phyloP scores from a whole-genome alignment of 306 rosid genomes.

The Citrullus amarus region DNA sequence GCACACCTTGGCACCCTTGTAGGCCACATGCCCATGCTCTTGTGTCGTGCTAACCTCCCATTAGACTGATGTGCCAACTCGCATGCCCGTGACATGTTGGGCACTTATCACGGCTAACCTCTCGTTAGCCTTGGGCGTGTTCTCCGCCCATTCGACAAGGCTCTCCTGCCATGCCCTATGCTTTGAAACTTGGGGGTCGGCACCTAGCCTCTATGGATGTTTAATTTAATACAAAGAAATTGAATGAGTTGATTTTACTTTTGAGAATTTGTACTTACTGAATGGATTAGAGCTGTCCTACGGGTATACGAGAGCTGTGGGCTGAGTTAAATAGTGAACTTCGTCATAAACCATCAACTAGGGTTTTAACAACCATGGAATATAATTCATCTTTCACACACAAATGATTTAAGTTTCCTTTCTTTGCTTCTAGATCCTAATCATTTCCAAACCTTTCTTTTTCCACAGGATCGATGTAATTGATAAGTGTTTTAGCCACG shows the following conservation, averaged over 20 bases:
- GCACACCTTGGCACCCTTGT: too few relatives aligned
- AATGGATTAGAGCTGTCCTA: not conserved
- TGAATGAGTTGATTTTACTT: not conserved
- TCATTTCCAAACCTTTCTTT: not conserved
- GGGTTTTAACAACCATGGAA: not conserved
- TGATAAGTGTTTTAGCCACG: conserved; percentile 71
- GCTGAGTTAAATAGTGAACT: not conserved
- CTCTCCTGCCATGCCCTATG: too few relatives aligned
- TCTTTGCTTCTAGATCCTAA: not conserved
- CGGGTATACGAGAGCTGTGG: not conserved
- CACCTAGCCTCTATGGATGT: not conserved
- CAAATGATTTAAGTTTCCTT: not conserved
- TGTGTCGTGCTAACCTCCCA: too few relatives aligned
- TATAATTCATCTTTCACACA: not conserved
- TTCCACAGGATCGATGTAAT: conserved; percentile 53
- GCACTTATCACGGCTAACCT: too few relatives aligned
- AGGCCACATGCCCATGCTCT: too few relatives aligned
- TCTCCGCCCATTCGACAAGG: too few relatives aligned
- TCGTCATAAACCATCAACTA: not conserved
- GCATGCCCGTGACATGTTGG: too few relatives aligned
- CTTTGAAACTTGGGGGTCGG: too few relatives aligned
- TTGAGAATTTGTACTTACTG: not conserved
- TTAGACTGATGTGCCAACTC: too few relatives aligned
- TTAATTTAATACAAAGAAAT: not conserved
- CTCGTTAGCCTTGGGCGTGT: too few relatives aligned